These are phyloP conservation scores for Dryadomyces quercivorus DNA, from an alignment of 2,329 filamentous ascomycete genomes.

Conservation along the genomic window DNA sequence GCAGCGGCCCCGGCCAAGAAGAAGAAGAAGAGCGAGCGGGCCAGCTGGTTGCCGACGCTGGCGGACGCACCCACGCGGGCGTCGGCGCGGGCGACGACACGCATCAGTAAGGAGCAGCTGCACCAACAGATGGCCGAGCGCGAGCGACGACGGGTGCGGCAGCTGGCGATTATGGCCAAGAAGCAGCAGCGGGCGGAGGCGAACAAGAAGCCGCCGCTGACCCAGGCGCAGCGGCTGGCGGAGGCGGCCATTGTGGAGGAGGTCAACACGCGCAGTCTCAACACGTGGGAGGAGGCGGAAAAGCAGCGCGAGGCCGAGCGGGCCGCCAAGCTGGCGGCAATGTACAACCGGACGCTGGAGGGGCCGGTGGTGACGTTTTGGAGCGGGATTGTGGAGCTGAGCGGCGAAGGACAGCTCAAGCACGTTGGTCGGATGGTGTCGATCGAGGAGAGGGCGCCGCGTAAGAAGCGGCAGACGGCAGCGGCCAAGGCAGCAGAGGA, in stretches of 20 bases:
- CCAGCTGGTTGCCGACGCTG: constrained; percentile 43
- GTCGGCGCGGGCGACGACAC: constrained; percentile 45
- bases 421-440: constrained; percentile 54
- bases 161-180: constrained; percentile 54
- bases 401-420: constrained; percentile 58
- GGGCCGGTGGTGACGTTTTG: constrained; percentile 86
- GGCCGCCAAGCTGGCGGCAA: constrained; percentile 68
- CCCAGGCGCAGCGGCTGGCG: constrained; percentile 71
- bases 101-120: constrained; percentile 46
- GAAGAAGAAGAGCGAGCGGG: constrained; percentile 49
- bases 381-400: constrained; percentile 79
- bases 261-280: constrained; percentile 79
- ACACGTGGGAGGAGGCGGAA: constrained; percentile 88
- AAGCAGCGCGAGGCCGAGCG: constrained; percentile 78
- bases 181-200: constrained; percentile 60
- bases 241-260: constrained; percentile 77
- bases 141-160: constrained; percentile 57
- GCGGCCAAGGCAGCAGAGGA: constrained; percentile 12
- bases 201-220: constrained; percentile 68
- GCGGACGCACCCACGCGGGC: constrained; percentile 45
- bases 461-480: constrained; percentile 36
- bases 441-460: constrained; percentile 44
- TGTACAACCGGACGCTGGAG: constrained; percentile 75
- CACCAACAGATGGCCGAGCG: constrained; percentile 64
- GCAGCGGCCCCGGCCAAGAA: constrained; percentile 39